Percentiles rank a stretch among this genome's conserved stretches.
These are phyloP conservation scores for Coccomyxa sp. DNA, from an alignment of 139 green algal genomes.

Conservation along the genomic window DNA sequence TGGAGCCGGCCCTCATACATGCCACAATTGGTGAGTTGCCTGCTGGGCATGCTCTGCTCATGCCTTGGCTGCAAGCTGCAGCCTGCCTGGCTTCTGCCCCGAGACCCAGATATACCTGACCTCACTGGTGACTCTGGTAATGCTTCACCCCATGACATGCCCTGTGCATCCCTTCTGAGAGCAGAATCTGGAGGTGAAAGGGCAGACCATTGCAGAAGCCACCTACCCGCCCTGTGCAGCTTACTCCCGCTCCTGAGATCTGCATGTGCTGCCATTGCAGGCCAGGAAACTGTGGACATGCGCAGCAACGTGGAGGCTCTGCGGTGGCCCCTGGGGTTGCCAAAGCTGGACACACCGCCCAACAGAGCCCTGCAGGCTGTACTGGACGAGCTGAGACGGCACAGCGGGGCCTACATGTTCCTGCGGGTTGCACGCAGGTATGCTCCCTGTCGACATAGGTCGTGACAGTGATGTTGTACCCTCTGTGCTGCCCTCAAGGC, in stretches of 20 bases:
- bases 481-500: not conserved
- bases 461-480: not conserved
- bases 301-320: not conserved
- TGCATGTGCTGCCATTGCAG: not conserved
- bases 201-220: not conserved
- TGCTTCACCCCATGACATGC: not conserved
- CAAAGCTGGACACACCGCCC: constrained; percentile 26
- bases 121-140: not conserved
- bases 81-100: not conserved
- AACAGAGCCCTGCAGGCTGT: constrained; percentile 41
- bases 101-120: not conserved
- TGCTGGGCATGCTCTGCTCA: not conserved
- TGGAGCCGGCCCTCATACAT: constrained; percentile 21
- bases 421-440: constrained; percentile 56
- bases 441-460: not conserved
- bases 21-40: constrained; percentile 58
- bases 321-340: constrained; percentile 12
- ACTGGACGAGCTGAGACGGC: constrained; percentile 55
- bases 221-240: no score
- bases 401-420: constrained; percentile 63
- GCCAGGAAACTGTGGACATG: constrained; percentile 1
- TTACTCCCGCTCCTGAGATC: not conserved
- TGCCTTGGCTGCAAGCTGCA: not conserved
- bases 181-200: not conserved
- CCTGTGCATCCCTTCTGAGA: not conserved